These are phyloP conservation scores for Salvia rosmarinus DNA, from an alignment of 257 asterid genomes.

Conservation along the genomic window DNA sequence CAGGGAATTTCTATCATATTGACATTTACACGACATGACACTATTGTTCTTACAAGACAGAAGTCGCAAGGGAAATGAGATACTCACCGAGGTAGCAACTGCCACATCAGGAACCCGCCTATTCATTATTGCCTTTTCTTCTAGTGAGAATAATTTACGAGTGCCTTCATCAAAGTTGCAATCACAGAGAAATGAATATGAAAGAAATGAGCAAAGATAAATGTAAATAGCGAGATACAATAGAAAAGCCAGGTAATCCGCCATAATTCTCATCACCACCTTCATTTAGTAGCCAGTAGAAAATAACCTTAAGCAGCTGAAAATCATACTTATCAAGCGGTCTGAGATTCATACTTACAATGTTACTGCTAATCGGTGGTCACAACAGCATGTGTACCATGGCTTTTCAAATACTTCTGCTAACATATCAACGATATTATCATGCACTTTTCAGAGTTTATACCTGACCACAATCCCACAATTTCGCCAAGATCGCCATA, in stretches of 20 bases:
- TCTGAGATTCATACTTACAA: slow-evolving; percentile 3
- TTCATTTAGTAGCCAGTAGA: background rate
- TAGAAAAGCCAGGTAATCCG: slow-evolving; percentile 16
- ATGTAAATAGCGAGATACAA: slow-evolving; percentile 17
- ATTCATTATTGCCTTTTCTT: slow-evolving; percentile 68
- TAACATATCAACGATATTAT: slow-evolving; percentile 18
- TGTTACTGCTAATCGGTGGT: slow-evolving; percentile 18
- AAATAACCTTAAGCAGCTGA: background rate
- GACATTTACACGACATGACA: slow-evolving; percentile 15
- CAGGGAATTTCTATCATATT: background rate
- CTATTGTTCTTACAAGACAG: slow-evolving; percentile 5
- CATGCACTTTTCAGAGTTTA: background rate
- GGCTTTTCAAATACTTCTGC: slow-evolving; percentile 7
- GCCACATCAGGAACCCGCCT: slow-evolving; percentile 73
- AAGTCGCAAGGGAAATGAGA: slow-evolving; percentile 1
- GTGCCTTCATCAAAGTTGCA: slow-evolving; percentile 49
- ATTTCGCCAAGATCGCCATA: background rate
- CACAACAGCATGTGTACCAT: slow-evolving; percentile 8
- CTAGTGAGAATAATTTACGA: slow-evolving; percentile 69
- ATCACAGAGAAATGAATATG: background rate
- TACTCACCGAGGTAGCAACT: slow-evolving; percentile 80
- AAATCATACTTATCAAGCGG: background rate
- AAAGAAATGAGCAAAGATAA: background rate
- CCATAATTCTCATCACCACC: background rate
- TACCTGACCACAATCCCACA: background rate